Evolutionary conservation across 2,329 filamentous ascomycete species (phyloP), one percentile per base, ranked within the genome.

Genomic region (Chrysosporium keratinophilum): DNA sequence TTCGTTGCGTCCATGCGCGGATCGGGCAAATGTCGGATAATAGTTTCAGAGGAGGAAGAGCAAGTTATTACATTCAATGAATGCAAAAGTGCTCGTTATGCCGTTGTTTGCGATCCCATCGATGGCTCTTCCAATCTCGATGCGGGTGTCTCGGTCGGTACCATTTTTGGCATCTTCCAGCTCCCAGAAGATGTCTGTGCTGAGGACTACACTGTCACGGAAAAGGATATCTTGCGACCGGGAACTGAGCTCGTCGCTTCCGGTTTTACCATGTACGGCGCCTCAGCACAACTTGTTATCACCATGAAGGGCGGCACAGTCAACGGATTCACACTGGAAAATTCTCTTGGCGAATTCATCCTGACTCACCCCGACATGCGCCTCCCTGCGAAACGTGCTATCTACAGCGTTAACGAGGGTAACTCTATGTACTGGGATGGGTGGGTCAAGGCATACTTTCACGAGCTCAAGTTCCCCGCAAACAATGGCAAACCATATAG

Each of bases 201-300:
- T 15, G 59, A 65, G 34, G 63, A 64, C 60, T 84, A 79, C 56
- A 84, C 86, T 63, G 88, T 73, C 50, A 65, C 66, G 14, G 66
- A 67, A 35, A 61, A 94, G 65, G 90, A 97, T 69, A 80, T 98
- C 57, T 80, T 97, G 56, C 84, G 83, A 71, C 87, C 93, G 0
- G 93, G 93, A 54, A 91, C 87, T 1, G 90, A 96, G 72, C 81
- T 97, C 61, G 81, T 97, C 17, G 91, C 93, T 35, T 84, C 88
- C 19, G 93, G 93, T n/a, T 98, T 98, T 79, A 98, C 93, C 72
- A 98, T 98, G 93, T 98, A 98, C 74, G 93, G 93, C 67, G 93
- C 93, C 62, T 96, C 90, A 2, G 84, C 93, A 3, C 91, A 97
- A 76, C 79, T 98, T 44, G 93, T 98, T 65, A 86, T 98, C 67